Evolutionary conservation across 257 asterid genomes (phyloP), one percentile per base, ranked within the genome.

Genomic region (Solanum tarapatanum): DNA sequence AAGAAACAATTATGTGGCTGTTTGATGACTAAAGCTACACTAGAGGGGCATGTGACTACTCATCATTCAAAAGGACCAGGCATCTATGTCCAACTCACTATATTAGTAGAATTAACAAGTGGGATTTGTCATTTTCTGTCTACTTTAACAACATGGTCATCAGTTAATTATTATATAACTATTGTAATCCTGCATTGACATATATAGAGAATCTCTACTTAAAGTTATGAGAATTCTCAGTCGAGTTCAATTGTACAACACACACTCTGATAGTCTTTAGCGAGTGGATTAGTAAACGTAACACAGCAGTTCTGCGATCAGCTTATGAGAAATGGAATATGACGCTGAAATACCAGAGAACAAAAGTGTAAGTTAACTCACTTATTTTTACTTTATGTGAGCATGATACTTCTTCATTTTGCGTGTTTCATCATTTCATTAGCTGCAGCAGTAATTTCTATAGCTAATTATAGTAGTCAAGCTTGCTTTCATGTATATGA

Each of bases 11-110:
- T 43, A 41, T 41, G 36, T 14, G 84, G 17, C 84, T 77, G 60
- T 43, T 79, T 79, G 37, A 79, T 48, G 69, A 48, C 69, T 82
- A 82, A 82, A 28, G 19, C 69, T 82, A 82, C 19, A 82, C 85
- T 82, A 80, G 85, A 82, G 69, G 85, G 85, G 69, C 85, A 82
- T 26, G 85, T 82, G 85, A 82, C 69, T 30, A 48, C 69, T 48
- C 85, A 80, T 80, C 68, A 48, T 28, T 80, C 85, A 80, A 80
- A 80, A 80, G 85, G 85, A 80, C 69, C 85, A 45, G 11, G 26
- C 41, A 45, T 45, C 84, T 39, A 77, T 77, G 12, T n/a, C 85
- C 85, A 82, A 82, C 85, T 82, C 85, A 82, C 11, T 16, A 48
- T 8, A 82, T 79, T 82, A 82, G 85, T 82, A 82, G 85, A 37